Evolutionary conservation across 2,329 filamentous ascomycete species (phyloP), one percentile per base, ranked within the genome.

Genomic region (Penicillium sp.): DNA sequence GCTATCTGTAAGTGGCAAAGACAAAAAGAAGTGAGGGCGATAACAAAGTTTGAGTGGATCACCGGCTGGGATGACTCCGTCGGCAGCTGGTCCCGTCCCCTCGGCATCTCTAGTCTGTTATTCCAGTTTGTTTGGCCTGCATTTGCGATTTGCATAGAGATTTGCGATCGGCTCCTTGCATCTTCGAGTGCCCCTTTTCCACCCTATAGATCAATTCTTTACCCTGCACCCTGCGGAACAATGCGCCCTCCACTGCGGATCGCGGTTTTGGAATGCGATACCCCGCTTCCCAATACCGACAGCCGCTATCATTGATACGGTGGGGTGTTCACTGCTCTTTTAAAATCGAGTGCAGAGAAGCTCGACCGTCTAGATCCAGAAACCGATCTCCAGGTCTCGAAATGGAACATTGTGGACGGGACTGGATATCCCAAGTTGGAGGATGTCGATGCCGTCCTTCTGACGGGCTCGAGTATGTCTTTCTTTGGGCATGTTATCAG

Each of bases 221-320:
- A 46, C 33, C 16, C 11, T n/a, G 40, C 40, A 31, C 22, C 22
- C 33, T 35, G 33, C 27, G 3, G 19, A 43, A 63, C 50, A 41
- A 78, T 78, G 75, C 68, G 61, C 44, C 59, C 69, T 16, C 85
- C 85, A 33, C 78, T 94, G 66, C 89, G 90, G 56, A 89, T 97
- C 76, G 92, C 93, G 49, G 84, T 98, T 67, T 87, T 98, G 66
- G 91, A 96, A 81, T 89, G 90, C 80, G 94, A 96, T 77, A 90
- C 85, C 1, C 92, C 92, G 1, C 81, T 89, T 51, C 83, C 86
- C 1, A 76, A 83, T 44, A 85, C 89, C 39, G 79, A 84, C 55
- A 82, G 82, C 56, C 85, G 85, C 68, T 92, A 89, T 75, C 85
- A 86, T 53, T 82, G 83, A 60, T 97, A 96, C 77, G 85, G 87